These are phyloP conservation scores for Phytopythium aichiense DNA, from an alignment of 352 stramenopile genomes.

Conservation along the genomic window DNA sequence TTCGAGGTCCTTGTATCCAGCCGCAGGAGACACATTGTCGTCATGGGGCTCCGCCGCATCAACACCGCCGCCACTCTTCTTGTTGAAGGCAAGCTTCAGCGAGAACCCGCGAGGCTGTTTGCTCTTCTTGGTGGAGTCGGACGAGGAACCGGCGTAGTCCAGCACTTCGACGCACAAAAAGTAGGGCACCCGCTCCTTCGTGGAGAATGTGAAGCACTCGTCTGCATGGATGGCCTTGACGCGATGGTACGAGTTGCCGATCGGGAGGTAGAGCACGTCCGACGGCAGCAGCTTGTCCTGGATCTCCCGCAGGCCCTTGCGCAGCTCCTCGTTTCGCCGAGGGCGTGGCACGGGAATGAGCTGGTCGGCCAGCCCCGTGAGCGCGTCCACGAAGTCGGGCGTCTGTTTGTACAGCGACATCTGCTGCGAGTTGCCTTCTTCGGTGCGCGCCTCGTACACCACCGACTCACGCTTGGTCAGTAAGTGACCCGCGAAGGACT, in stretches of 20 bases:
- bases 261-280: constrained; percentile 73
- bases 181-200: constrained; percentile 80
- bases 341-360: constrained; percentile 45
- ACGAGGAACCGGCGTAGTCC: constrained; percentile 45
- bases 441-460: constrained; percentile 50
- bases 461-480: constrained; percentile 41
- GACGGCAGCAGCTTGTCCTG: constrained; percentile 53
- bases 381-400: constrained; percentile 56
- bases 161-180: constrained; percentile 81
- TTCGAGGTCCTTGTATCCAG: background rate
- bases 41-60: background rate
- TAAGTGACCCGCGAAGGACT: constrained; percentile 54
- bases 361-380: constrained; percentile 64
- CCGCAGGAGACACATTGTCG: background rate
- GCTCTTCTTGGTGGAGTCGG: constrained; percentile 23
- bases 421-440: constrained; percentile 63
- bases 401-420: constrained; percentile 65
- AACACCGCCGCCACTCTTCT: constrained; percentile 17
- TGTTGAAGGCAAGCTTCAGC: constrained; percentile 50
- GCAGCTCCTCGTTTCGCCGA: constrained; percentile 44
- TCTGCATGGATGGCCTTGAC: constrained; percentile 69
- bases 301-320: constrained; percentile 43
- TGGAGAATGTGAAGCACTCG: constrained; percentile 83
- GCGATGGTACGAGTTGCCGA: constrained; percentile 72
- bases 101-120: constrained; percentile 34